Evolutionary conservation across 1,284 basidiomycete genomes (phyloP).

Genomic region (Ustilago bromivora): DNA sequence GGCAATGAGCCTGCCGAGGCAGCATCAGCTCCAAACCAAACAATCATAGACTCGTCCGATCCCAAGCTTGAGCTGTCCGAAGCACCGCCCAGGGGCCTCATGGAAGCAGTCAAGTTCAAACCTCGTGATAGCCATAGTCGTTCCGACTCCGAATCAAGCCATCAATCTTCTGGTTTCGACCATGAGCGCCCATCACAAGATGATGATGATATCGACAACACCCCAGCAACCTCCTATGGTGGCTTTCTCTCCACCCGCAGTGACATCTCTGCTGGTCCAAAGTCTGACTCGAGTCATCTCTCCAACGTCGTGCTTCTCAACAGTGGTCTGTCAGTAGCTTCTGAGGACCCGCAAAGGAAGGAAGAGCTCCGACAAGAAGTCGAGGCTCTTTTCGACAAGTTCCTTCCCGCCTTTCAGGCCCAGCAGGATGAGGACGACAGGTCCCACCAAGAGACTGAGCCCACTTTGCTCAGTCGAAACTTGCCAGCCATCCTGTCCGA

Average conservation of each 20-base stretch:
- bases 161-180: slow-evolving; percentile 42
- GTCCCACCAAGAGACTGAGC: slow-evolving; percentile 10
- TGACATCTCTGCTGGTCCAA: slow-evolving; percentile 24
- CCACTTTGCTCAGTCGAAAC: slow-evolving; percentile 42
- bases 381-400: slow-evolving; percentile 42
- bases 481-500: slow-evolving; percentile 45
- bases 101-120: slow-evolving; percentile 38
- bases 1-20: slow-evolving; percentile 1
- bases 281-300: slow-evolving; percentile 34
- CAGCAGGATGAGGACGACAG: slow-evolving; percentile 24
- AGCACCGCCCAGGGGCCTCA: slow-evolving; percentile 2
- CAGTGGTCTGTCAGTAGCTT: slow-evolving; percentile 25
- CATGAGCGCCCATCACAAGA: slow-evolving; percentile 41
- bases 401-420: slow-evolving; percentile 31
- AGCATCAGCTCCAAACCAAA: not conserved
- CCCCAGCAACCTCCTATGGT: slow-evolving; percentile 45
- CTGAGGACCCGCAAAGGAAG: slow-evolving; percentile 34
- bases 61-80: not conserved
- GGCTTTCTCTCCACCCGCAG: slow-evolving; percentile 31
- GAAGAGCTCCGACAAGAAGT: slow-evolving; percentile 34
- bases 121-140: slow-evolving; percentile 25
- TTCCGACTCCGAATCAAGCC: slow-evolving; percentile 33
- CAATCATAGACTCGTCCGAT: not conserved
- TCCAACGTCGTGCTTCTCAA: slow-evolving; percentile 25
- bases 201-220: slow-evolving; percentile 48